phyloP scores from a whole-genome alignment of 805 yeast species.

The Kodamaea hsintzibuensis region DNA sequence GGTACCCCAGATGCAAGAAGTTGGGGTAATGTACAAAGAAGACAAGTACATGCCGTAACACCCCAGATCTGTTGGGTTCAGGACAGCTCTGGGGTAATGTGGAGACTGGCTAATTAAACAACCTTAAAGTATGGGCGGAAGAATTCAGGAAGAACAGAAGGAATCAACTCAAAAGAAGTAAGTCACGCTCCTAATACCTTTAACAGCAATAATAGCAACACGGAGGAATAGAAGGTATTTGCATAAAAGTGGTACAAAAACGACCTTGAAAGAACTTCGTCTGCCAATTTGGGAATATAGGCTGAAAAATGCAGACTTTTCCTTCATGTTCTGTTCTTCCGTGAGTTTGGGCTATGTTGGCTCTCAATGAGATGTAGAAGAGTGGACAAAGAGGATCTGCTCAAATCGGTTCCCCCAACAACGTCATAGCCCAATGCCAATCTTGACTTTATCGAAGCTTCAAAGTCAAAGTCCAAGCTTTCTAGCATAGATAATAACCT shows the following conservation, averaged over 20 bases:
- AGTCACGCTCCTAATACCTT: not conserved
- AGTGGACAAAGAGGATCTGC: not conserved
- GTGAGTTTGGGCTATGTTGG: not conserved
- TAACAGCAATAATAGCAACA: not conserved
- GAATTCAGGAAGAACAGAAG: not conserved
- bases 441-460: not conserved
- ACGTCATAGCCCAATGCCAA: not conserved
- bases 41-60: not conserved
- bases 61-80: not conserved
- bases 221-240: not conserved
- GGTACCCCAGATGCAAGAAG: not conserved
- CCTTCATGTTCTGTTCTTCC: not conserved
- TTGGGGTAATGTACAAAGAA: not conserved
- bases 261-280: not conserved
- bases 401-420: not conserved
- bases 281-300: not conserved
- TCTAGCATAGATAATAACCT: not conserved
- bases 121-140: not conserved
- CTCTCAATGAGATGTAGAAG: not conserved
- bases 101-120: not conserved
- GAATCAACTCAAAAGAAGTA: not conserved
- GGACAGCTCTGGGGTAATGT: conserved; percentile 2
- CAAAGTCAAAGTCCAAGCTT: not conserved
- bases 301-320: not conserved
- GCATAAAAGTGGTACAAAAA: not conserved